phyloP scores from a whole-genome alignment of 352 stramenopile species.

The Globisporangium lucens region DNA sequence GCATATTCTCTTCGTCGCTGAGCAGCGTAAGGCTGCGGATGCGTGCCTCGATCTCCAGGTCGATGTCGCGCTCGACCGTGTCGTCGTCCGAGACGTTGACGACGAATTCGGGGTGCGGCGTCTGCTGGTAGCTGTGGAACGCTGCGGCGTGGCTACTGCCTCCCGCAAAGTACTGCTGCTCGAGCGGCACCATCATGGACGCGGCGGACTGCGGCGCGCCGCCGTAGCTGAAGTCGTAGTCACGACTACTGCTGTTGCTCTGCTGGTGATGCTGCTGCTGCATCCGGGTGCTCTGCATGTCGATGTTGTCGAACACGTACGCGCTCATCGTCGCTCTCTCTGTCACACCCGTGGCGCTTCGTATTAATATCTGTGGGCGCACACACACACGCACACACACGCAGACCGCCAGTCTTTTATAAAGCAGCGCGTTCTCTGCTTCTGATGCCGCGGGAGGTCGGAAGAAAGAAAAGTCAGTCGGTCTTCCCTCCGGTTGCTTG shows the following conservation, averaged over 20 bases:
- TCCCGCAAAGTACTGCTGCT: conserved; percentile 8
- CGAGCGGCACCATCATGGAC: conserved; percentile 13
- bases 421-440: neutral
- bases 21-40: conserved; percentile 30
- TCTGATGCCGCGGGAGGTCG: conserved; percentile 7
- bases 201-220: neutral
- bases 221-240: conserved; percentile 3
- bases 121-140: conserved; percentile 8
- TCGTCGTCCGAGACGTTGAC: conserved; percentile 63
- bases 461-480: conserved; percentile 18
- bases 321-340: conserved; percentile 12
- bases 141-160: neutral
- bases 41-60: conserved; percentile 68
- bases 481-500: neutral
- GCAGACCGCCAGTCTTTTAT: neutral
- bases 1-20: conserved; percentile 17
- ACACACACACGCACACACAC: neutral
- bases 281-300: conserved; percentile 3
- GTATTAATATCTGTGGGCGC: neutral
- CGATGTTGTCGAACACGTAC: conserved; percentile 21
- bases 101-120: conserved; percentile 27
- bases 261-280: neutral
- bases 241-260: neutral
- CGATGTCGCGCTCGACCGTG: conserved; percentile 63
- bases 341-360: neutral